These are phyloP conservation scores for Hanseniaspora thailandica DNA, from an alignment of 805 yeast genomes.

Conservation along the genomic window DNA sequence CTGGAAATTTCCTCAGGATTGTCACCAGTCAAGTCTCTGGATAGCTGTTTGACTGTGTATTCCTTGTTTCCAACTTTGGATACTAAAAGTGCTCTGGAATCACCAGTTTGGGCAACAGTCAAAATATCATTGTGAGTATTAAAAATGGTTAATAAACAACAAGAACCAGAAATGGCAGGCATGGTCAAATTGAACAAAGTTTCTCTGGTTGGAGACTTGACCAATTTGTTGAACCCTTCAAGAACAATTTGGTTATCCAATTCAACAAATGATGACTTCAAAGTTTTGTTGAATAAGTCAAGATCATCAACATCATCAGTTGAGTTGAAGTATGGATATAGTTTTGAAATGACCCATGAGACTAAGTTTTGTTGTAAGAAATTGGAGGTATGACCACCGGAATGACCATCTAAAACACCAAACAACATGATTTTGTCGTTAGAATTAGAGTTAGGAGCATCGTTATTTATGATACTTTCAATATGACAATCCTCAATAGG, in stretches of 20 bases:
- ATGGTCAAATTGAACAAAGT: constrained; percentile 50
- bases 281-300: constrained; percentile 60
- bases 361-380: constrained; percentile 71
- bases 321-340: constrained; percentile 39
- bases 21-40: constrained; percentile 90
- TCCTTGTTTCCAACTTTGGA: constrained; percentile 21
- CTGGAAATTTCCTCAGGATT: constrained; percentile 78
- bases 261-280: constrained; percentile 65
- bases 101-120: constrained; percentile 92
- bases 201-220: constrained; percentile 52
- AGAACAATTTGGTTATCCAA: constrained; percentile 80
- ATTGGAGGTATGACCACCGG: constrained; percentile 90
- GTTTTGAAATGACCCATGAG: constrained; percentile 61
- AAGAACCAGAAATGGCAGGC: constrained; percentile 93
- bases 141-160: constrained; percentile 78
- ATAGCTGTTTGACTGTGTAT: constrained; percentile 81
- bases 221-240: constrained; percentile 55
- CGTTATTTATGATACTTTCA: constrained; percentile 56
- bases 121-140: constrained; percentile 61
- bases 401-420: constrained; percentile 94
- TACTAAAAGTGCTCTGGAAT: constrained; percentile 68
- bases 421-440: constrained; percentile 81
- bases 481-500: constrained; percentile 92
- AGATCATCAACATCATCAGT: constrained; percentile 26
- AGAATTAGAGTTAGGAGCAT: constrained; percentile 38